phyloP scores from a whole-genome alignment of 441 rosid genomes.

The Adansonia rubrostipa region DNA sequence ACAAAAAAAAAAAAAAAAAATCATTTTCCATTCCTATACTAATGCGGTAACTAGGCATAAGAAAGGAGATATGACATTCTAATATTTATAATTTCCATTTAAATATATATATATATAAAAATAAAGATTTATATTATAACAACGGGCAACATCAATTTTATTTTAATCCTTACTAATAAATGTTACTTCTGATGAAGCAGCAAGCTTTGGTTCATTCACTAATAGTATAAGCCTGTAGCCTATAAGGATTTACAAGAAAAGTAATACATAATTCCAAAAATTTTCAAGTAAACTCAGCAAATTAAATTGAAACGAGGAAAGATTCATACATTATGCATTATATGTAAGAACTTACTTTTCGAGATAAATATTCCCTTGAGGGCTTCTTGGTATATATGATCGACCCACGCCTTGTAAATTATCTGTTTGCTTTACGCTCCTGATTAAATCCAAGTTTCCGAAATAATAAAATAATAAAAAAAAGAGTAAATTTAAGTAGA shows the following conservation, averaged over 20 bases:
- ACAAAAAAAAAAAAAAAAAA: too few relatives aligned
- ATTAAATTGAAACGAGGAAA: not conserved
- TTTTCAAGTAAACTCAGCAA: not conserved
- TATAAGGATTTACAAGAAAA: not conserved
- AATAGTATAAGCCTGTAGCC: not conserved
- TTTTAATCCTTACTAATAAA: not conserved
- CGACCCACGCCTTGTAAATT: slow-evolving; percentile 84
- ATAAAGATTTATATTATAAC: not conserved
- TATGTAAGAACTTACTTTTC: slow-evolving; percentile 47
- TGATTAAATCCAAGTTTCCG: slow-evolving; percentile 27
- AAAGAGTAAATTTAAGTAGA: not conserved
- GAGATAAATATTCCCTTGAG: slow-evolving; percentile 68
- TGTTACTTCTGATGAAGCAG: not conserved
- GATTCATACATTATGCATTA: too few relatives aligned
- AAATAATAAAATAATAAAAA: not conserved
- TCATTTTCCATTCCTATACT: too few relatives aligned
- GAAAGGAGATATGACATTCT: not conserved
- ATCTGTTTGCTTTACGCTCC: slow-evolving; percentile 77
- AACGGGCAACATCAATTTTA: not conserved
- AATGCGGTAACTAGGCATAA: too few relatives aligned
- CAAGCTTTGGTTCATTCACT: slow-evolving; percentile 4
- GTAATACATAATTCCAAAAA: not conserved
- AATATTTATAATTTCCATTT: not conserved
- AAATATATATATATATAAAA: not conserved
- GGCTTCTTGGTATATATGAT: slow-evolving; percentile 90